Base-by-base conservation (phyloP, 2,329 filamentous ascomycete species). In the Alternaria arborescens region DNA sequence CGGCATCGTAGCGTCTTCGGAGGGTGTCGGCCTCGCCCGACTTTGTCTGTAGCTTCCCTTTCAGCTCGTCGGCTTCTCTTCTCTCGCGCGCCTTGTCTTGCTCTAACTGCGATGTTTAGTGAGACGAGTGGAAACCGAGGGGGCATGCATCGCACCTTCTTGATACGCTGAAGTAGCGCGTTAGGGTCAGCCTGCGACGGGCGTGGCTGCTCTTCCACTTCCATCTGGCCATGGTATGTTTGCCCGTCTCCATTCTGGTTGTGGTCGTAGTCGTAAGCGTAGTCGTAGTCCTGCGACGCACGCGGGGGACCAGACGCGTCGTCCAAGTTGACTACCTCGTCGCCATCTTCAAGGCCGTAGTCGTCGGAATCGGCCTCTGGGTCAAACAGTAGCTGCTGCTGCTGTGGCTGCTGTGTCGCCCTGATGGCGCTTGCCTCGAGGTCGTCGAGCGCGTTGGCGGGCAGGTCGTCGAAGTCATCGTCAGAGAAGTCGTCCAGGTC, bases 11-110 rank as follows among this genome's bases (percentile, higher is more conserved):
- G 61, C 91, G 92, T 61, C 86, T 86, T 34, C 92, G 87, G n/a
- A 94, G 83, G 61, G 94, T 93, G 52, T 90, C 85, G 28, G 88
- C 88, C 74, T 94, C 91, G 51, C 92, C 92, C 18, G 86, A 82
- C 68, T 91, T 90, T 43, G 78, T 79, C 56, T 82, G 76, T 61
- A 82, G 78, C 34, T 77, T 71, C 34, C 72, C 70, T 54, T 75
- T 74, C 40, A 83, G 68, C 34, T 64, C 52, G 11, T 64, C 42
- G 58, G 65, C 62, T 46, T 68, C 62, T n/a, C 61, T 51, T 60
- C 44, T 64, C 55, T 68, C 65, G 42, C 75, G 71, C 8, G 69
- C 71, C 50, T 78, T 78, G 56, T 83, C 79, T 58, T 78, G 78
- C 70, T 83, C 80, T 24, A 84, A 74, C 77, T 80, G 67, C 52